Conservation (phyloP, 768 basidiomycete genomes). For the Pleurotus djamor region DNA sequence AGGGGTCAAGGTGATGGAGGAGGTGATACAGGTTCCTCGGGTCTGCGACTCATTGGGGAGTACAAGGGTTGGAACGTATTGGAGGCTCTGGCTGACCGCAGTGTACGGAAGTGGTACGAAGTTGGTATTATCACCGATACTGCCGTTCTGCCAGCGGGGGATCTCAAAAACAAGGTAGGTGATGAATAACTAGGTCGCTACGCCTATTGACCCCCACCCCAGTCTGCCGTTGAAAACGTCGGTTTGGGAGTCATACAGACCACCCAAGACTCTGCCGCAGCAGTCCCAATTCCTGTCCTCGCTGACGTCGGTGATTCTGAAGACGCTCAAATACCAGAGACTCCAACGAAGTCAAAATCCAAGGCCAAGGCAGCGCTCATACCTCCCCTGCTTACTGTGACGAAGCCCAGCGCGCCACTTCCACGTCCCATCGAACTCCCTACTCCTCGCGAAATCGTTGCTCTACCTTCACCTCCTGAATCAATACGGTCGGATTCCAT, state of each 20-base stretch:
- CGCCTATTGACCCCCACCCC: not conserved
- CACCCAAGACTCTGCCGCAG: constrained; percentile 23
- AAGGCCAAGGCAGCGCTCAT: constrained; percentile 23
- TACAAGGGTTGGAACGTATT: constrained; percentile 92
- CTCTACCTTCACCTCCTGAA: constrained; percentile 41
- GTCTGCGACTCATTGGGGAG: constrained; percentile 75
- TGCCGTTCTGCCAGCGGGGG: constrained; percentile 30
- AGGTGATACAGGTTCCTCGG: constrained; percentile 67
- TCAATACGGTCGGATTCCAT: constrained; percentile 42
- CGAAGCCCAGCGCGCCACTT: constrained; percentile 68
- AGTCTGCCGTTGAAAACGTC: constrained; percentile 8
- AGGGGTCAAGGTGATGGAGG: constrained; percentile 79
- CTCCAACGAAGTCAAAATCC: constrained; percentile 11
- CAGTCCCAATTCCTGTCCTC: constrained; percentile 65
- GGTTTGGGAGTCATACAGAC: not conserved
- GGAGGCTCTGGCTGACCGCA: constrained; percentile 92
- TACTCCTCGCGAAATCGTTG: constrained; percentile 55
- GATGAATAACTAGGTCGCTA: not conserved
- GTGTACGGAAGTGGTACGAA: constrained; percentile 84
- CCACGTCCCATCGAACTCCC: constrained; percentile 61
- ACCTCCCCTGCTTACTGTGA: constrained; percentile 55
- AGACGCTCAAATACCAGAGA: constrained; percentile 17
- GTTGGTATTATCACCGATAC: constrained; percentile 65
- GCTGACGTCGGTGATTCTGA: constrained; percentile 35
- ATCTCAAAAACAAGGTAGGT: constrained; percentile 50